Evolutionary conservation across 73 alveolate genomes (phyloP), one percentile per base, ranked within the genome.

Genomic region (Effrenium voratum): DNA sequence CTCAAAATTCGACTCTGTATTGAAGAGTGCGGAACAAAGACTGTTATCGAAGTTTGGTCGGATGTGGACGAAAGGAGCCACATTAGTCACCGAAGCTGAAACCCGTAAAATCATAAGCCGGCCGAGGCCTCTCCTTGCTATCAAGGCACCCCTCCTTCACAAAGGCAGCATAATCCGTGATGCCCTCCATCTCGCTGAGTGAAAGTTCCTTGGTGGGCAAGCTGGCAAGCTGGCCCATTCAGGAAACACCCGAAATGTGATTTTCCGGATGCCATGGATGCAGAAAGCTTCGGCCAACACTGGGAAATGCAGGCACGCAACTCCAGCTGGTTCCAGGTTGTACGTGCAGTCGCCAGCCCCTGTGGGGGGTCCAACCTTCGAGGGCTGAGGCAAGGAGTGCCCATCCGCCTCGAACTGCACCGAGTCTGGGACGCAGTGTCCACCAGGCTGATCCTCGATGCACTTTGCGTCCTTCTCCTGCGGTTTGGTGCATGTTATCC

Each of bases 381-480:
- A 57, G 60, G 47, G 22, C 81, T 30, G 81, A 15, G 3, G 81
- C 81, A 34, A 72, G 50, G 38, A 16, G 45, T 2, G 83, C 83
- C 10, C 32, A 6, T 72, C n/a, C 50, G 15, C 30, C 38, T 22
- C 76, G 40, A 63, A 22, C 24, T 4, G 38, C 68, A 79, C 90
- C 45, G 41, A 41, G 90, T 76, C 52, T 36, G 46, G 50, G 36
- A 66, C 95, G 43, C 95, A 87, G 82, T n/a, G 72, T n/a, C 95
- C 95, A 26, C 95, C 95, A 10, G 95, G 95, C 84, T 87, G 95
- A 70, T 87, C 95, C 4, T 44, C 12, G 66, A 60, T 87, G 83
- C 95, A 87, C 40, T 50, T 66, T 10, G 95, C 95, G 44, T 87
- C 95, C 95, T 87, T 87, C 84, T 87, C 95, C 95, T 87, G 70